Percentiles rank a stretch among this genome's conserved stretches.
Evolutionary conservation across 2,329 filamentous ascomycete genomes (phyloP).

Genomic region (Colletotrichum sp.): DNA sequence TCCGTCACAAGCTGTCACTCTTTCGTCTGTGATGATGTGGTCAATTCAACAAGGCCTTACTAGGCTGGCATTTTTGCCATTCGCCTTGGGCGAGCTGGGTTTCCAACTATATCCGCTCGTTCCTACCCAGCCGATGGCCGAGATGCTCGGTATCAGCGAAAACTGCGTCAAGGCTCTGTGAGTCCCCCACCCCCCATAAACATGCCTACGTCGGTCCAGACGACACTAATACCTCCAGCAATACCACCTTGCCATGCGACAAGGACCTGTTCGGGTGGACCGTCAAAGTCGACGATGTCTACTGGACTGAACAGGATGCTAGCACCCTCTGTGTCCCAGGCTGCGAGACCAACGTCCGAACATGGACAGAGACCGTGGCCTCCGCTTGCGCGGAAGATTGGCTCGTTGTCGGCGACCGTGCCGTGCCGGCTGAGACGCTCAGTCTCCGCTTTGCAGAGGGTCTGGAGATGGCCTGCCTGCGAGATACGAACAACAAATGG

Average conservation of each 20-base stretch:
- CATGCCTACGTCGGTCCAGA: neutral
- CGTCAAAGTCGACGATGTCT: constrained; percentile 2
- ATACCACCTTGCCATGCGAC: constrained; percentile 5
- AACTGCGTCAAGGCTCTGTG: neutral
- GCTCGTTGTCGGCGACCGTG: neutral
- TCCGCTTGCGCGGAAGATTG: neutral
- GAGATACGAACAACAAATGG: neutral
- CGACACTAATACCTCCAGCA: neutral
- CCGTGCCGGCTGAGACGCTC: constrained; percentile 6
- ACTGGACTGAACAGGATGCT: constrained; percentile 2
- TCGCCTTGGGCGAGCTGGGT: neutral
- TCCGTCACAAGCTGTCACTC: neutral
- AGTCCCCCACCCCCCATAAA: neutral
- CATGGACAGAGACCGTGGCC: neutral
- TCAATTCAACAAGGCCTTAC: neutral
- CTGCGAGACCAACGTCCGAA: neutral
- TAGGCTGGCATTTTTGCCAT: neutral
- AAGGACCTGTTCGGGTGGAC: neutral
- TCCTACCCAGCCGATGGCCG: neutral
- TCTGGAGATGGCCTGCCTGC: neutral
- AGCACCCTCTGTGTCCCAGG: neutral
- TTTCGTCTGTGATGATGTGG: neutral
- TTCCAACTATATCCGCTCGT: neutral
- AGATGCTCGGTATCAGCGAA: neutral
- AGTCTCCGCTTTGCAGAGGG: constrained; percentile 3